A percentile compares a stretch with the other conserved stretches of the same genome.
phyloP scores from a whole-genome alignment of 306 rosid species.

The Castanospermum australe region DNA sequence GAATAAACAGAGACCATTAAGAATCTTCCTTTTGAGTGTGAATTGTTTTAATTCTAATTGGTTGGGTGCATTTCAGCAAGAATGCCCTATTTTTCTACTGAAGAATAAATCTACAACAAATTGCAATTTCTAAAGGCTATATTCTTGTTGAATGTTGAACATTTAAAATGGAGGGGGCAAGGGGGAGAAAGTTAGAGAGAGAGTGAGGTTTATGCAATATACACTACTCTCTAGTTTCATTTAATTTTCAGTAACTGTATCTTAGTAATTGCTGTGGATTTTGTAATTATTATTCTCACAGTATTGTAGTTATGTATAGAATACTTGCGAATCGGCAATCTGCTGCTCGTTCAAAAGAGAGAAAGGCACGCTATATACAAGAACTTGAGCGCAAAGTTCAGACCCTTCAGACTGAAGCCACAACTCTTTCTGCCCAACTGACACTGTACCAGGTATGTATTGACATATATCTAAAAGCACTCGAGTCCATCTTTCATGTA shows the following conservation, averaged over 20 bases:
- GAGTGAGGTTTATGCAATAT: neutral
- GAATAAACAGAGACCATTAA: neutral
- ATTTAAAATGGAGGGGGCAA: constrained; percentile 1
- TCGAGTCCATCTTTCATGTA: neutral
- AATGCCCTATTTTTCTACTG: neutral
- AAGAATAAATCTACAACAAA: neutral
- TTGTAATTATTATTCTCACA: constrained; percentile 4
- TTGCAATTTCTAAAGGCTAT: constrained; percentile 9
- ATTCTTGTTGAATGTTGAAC: neutral
- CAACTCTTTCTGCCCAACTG: constrained; percentile 97
- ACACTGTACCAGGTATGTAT: constrained; percentile 86
- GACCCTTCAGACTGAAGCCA: constrained; percentile 98
- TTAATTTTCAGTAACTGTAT: neutral
- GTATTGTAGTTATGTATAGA: constrained; percentile 45
- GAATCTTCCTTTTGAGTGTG: neutral
- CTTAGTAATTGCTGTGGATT: neutral
- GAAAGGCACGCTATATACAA: constrained; percentile 93
- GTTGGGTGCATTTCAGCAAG: neutral
- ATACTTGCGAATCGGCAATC: constrained; percentile 97
- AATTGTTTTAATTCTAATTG: neutral
- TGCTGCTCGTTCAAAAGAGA: constrained; percentile 98
- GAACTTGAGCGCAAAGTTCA: constrained; percentile 99
- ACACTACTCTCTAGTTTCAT: neutral
- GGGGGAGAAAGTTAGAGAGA: neutral
- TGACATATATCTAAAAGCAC: neutral